Conservation (phyloP, 2,329 filamentous ascomycete genomes). For the Juglanconis oblonga region DNA sequence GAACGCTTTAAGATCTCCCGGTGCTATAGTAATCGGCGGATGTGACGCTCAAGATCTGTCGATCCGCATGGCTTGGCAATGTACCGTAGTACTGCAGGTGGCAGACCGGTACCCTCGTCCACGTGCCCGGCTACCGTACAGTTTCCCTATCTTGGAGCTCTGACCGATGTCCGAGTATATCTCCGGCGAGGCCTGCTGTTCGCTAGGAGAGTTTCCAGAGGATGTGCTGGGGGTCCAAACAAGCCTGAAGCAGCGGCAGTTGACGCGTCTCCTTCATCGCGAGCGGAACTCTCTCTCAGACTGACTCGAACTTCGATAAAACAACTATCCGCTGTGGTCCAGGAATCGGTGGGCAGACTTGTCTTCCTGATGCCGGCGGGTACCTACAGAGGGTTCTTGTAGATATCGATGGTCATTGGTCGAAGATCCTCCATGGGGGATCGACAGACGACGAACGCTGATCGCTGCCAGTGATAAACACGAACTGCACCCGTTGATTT, state of each 20-base stretch:
- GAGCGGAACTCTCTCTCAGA: not conserved
- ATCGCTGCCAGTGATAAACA: not conserved
- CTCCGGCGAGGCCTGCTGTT: not conserved
- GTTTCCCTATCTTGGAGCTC: not conserved
- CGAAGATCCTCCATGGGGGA: not conserved
- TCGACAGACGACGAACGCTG: constrained; percentile 3
- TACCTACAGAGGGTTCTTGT: not conserved
- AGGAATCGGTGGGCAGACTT: too few species aligned
- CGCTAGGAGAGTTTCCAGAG: too few species aligned
- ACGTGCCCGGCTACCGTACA: not conserved
- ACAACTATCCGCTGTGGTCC: too few species aligned
- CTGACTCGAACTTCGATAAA: not conserved
- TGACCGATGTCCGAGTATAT: not conserved
- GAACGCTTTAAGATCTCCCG: too few species aligned
- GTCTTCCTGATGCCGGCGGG: not conserved
- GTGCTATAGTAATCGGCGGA: too few species aligned
- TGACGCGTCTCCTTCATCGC: not conserved
- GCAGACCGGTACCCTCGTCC: not conserved
- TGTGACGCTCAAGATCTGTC: too few species aligned
- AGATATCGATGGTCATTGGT: not conserved
- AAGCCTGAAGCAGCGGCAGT: not conserved
- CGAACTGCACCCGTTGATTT: not conserved
- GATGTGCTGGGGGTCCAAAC: not conserved
- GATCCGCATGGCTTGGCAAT: too few species aligned
- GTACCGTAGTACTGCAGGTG: not conserved